phyloP scores from a whole-genome alignment of 179 eudicot species.

The Vitellaria paradoxa region DNA sequence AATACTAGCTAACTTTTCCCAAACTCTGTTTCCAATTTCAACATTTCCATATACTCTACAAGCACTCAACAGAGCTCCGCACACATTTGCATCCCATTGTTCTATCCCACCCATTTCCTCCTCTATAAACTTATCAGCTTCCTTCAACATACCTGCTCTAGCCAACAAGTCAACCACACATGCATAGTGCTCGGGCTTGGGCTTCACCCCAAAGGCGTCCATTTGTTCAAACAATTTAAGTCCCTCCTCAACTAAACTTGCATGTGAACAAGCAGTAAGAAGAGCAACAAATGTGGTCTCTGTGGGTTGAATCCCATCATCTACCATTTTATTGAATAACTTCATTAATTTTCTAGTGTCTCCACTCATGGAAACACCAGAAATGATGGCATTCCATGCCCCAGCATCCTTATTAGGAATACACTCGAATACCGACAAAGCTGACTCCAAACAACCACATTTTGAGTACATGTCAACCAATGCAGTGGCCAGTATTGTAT shows the following conservation, averaged over 20 bases:
- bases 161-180: slow-evolving; percentile 47
- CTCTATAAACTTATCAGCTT: slow-evolving; percentile 31
- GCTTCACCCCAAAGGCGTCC: slow-evolving; percentile 26
- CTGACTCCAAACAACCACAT: slow-evolving; percentile 35
- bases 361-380: slow-evolving; percentile 38
- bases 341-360: slow-evolving; percentile 29
- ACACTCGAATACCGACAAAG: slow-evolving; percentile 30
- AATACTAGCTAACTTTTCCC: slow-evolving; percentile 25
- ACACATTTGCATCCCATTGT: slow-evolving; percentile 32
- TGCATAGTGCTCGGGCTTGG: slow-evolving; percentile 36
- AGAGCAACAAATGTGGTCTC: slow-evolving; percentile 36
- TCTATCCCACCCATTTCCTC: slow-evolving; percentile 32
- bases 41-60: slow-evolving; percentile 38
- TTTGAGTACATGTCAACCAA: slow-evolving; percentile 46
- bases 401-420: slow-evolving; percentile 33
- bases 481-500: slow-evolving; percentile 38
- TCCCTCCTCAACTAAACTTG: slow-evolving; percentile 33
- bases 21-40: slow-evolving; percentile 31
- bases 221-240: slow-evolving; percentile 32
- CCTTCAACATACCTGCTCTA: slow-evolving; percentile 35
- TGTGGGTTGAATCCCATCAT: slow-evolving; percentile 23
- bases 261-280: slow-evolving; percentile 40
- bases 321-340: slow-evolving; percentile 27
- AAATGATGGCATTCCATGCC: slow-evolving; percentile 46
- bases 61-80: slow-evolving; percentile 39